Evolutionary conservation across 2,329 filamentous ascomycete genomes (phyloP), one percentile per base, ranked within the genome.

Genomic region (Lecanoromycetidae sp.): DNA sequence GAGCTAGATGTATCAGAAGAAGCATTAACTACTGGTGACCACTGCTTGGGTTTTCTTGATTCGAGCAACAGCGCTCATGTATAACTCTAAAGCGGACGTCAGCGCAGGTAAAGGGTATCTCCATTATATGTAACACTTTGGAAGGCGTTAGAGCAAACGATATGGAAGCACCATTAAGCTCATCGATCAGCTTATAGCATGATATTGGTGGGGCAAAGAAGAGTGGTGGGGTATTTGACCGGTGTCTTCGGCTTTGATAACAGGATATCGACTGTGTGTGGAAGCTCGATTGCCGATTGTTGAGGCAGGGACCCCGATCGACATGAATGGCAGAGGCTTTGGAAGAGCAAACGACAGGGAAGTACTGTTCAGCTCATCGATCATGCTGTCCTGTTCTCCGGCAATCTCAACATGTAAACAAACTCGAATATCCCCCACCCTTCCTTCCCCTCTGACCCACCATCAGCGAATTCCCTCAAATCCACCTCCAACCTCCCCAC

Each of bases 231-330:
- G 26, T 8, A 33, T 29, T 22, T 29, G 34, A 22, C n/a, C 36
- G 17, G 38, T 25, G 9, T 53, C 51, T 39, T 53, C 51, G 27
- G 45, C 38, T 41, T 51, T 51, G 22, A 51, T 45, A 15, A 39
- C 19, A 5, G 51, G 39, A 26, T 49, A 48, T 22, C 48, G 45
- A 6, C 25, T 44, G 15, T 47, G 40, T 5, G 51, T 47, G 17
- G 51, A 51, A 13, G 42, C 29, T 9, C 46, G 44, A 27, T 25
- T 9, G 19, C 34, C 44, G 9, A 34, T 26, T 36, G 38, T 41
- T 15, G 30, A 33, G 17, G 40, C 23, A 20, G 40, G 36, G 19
- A 30, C 38, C 6, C 44, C 44, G 10, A 27, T 51, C 19, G 44
- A 45, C 26, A 42, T 39, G 20, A 51, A 51, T 20, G 49, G 44